Percentiles rank a stretch among this genome's conserved stretches.
These are phyloP conservation scores for Thielaviopsis ethacetica DNA, from an alignment of 2,329 filamentous ascomycete species.

Conservation along the genomic window DNA sequence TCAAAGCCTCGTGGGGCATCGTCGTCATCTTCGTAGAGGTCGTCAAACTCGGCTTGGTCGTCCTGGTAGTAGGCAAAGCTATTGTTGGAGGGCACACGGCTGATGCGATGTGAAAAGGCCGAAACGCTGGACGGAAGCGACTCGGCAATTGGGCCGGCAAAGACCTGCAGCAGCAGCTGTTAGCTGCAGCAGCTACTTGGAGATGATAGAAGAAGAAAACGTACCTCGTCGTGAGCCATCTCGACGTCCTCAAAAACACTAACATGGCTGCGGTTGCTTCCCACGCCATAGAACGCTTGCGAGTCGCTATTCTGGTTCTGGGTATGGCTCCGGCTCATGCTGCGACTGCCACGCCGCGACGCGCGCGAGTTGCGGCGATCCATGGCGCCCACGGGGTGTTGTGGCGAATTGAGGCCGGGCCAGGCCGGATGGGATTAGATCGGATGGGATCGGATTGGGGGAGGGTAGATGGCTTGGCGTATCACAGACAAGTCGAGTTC, in stretches of 20 bases:
- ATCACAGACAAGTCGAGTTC: background rate
- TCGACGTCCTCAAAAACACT: slow-evolving; percentile 93
- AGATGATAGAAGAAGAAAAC: slow-evolving; percentile 4
- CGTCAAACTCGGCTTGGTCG: slow-evolving; percentile 30
- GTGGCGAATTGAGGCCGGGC: no score
- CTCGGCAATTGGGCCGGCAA: slow-evolving; percentile 83
- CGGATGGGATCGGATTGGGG: background rate
- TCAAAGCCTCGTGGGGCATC: background rate
- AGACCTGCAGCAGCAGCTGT: slow-evolving; percentile 38
- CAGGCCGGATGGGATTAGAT: no score
- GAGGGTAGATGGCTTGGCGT: background rate
- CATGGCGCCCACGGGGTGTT: background rate
- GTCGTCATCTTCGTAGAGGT: slow-evolving; percentile 15
- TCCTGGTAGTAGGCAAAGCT: slow-evolving; percentile 85
- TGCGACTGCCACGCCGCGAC: background rate
- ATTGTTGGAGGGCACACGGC: slow-evolving; percentile 64
- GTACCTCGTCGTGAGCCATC: slow-evolving; percentile 90
- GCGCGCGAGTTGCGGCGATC: background rate
- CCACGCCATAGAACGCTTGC: slow-evolving; percentile 5
- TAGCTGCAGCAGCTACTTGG: background rate
- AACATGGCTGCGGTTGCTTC: slow-evolving; percentile 49
- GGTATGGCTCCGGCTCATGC: background rate
- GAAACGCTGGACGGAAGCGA: slow-evolving; percentile 88
- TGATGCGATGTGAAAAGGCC: slow-evolving; percentile 75
- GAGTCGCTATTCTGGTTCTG: background rate